A percentile compares a stretch with the other conserved stretches of the same genome.
Evolutionary conservation across 192 early-diverging fungal genomes (phyloP).

Genomic region (Mortierella antarctica): DNA sequence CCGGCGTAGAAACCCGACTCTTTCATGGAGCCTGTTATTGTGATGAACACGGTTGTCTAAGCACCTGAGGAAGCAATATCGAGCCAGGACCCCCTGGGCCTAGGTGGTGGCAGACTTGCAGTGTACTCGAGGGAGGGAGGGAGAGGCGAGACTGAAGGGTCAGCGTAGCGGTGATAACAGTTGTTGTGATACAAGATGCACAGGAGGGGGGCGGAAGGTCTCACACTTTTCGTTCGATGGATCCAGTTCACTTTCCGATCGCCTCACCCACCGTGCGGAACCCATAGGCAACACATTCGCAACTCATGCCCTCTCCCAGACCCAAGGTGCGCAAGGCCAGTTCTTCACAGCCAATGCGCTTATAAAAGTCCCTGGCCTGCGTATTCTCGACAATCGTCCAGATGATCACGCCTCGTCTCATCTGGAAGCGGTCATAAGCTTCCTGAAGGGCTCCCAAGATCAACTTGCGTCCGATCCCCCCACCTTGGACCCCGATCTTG

Average conservation of each 20-base stretch:
- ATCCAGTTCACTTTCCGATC: constrained; percentile 8
- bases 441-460: constrained; percentile 38
- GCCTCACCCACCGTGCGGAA: constrained; percentile 21
- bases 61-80: no score
- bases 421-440: constrained; percentile 37
- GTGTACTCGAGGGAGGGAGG: background rate
- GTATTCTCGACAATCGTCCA: constrained; percentile 38
- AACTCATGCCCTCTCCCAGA: constrained; percentile 11
- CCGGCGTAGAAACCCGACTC: no score
- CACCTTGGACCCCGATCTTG: constrained; percentile 44
- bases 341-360: constrained; percentile 34
- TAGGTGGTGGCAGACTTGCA: no score
- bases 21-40: no score
- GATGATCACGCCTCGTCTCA: constrained; percentile 38
- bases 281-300: constrained; percentile 38
- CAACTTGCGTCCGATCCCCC: constrained; percentile 42
- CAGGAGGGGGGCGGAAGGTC: no score
- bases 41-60: no score
- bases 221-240: no score
- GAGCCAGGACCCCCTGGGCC: no score
- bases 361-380: constrained; percentile 34
- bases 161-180: background rate
- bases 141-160: background rate
- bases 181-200: background rate
- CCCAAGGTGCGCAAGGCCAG: constrained; percentile 23